Percentiles rank a stretch among this genome's conserved stretches.
phyloP scores from a whole-genome alignment of 2,329 filamentous ascomycete genomes.

The Coleophoma crateriformis region DNA sequence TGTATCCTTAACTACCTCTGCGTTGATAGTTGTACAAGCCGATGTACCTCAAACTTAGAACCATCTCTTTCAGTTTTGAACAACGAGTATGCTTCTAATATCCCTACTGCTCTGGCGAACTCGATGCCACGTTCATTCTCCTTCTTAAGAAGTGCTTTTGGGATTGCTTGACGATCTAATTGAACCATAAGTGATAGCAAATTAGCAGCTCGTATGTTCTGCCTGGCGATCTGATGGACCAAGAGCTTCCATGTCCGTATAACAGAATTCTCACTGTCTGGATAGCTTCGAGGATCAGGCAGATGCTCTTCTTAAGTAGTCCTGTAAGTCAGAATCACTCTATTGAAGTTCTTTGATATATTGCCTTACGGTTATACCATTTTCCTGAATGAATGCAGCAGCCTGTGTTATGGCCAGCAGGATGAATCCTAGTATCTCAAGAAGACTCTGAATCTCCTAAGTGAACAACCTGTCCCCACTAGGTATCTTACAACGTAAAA shows the following conservation, averaged over 20 bases:
- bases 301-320: neutral
- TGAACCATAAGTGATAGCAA: neutral
- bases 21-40: neutral
- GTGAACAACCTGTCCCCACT: neutral
- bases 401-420: conserved; percentile 19
- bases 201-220: neutral
- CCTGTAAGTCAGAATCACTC: neutral
- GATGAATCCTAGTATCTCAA: conserved; percentile 13
- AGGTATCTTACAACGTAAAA: conserved; percentile 11
- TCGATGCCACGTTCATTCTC: neutral
- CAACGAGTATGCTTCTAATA: neutral
- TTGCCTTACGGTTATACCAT: neutral
- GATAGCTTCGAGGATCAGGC: neutral
- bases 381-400: conserved; percentile 9
- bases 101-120: neutral
- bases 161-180: neutral
- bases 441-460: neutral
- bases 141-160: neutral
- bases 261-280: neutral
- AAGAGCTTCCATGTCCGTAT: conserved; percentile 1
- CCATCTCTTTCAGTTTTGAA: neutral
- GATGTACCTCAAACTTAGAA: neutral
- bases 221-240: neutral
- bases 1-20: neutral
- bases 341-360: neutral